Evolutionary conservation across 306 rosid species (phyloP), one percentile per base, ranked within the genome.

Genomic region (Lathyrus aphaca): DNA sequence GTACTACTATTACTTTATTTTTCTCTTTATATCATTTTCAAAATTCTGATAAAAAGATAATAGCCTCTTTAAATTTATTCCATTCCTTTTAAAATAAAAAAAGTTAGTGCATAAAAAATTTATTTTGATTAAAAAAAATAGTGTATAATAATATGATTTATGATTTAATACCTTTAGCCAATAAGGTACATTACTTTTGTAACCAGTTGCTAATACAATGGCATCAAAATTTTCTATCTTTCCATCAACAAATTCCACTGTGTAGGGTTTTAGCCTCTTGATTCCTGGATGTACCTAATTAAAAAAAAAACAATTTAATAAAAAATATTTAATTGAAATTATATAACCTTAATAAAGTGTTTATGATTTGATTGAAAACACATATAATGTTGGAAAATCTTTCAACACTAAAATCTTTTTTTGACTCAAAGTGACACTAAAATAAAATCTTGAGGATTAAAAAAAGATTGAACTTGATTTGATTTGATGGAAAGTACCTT

Each of bases 171-270:
- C 97, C 97, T 88, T 84, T 63, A 91, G 89, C 97, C 97, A 91
- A 49, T 73, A 75, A 64, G 97, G 97, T 13, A 91, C 97, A 59
- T 91, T 91, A 64, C 97, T 91, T 88, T 82, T 88, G 74, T 91
- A 88, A 38, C 97, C 97, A 10, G 97, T 91, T 62, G 97, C 97
- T 30, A 91, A 76, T 64, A 91, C 77, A 21, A 91, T 80, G 69
- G 86, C 88, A 71, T 88, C 92, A 70, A 84, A 88, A 16, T 68
- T 80, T 77, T 86, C 90, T 0, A 38, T 40, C 56, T 38, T 74
- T 73, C 86, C 95, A 70, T 91, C 66, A 2, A 74, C 64, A 69
- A 91, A 91, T 58, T 91, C 97, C 45, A 83, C 86, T 0, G 78
- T 30, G 2, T 84, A 74, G 5, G 80, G 82, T 74, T 83, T 86